phyloP scores from a whole-genome alignment of 106 monocot genomes.

The Posidonia australis region DNA sequence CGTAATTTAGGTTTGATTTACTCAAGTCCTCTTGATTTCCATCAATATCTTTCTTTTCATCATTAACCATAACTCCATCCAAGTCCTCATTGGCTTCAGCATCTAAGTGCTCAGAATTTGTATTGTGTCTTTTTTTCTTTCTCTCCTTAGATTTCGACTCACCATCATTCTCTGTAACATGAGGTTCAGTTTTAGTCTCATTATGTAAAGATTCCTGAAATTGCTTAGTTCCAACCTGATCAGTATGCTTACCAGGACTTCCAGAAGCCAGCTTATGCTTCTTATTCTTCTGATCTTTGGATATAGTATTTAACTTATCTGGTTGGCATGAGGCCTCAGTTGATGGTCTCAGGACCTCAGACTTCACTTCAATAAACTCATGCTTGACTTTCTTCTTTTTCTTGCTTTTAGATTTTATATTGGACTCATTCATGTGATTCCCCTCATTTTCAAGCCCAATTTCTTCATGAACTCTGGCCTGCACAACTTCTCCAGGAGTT shows the following conservation, averaged over 20 bases:
- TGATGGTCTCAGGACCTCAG: neutral
- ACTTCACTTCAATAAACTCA: neutral
- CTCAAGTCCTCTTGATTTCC: neutral
- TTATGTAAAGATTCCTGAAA: neutral
- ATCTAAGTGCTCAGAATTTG: neutral
- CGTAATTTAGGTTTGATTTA: neutral
- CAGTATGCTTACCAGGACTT: neutral
- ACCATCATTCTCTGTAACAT: neutral
- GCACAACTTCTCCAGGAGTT: neutral
- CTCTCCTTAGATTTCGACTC: neutral
- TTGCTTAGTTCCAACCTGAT: neutral
- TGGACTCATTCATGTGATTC: neutral
- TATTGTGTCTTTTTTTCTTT: neutral
- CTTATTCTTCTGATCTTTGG: slow-evolving; percentile 1
- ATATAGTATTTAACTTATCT: neutral
- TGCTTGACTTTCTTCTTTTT: slow-evolving; percentile 9
- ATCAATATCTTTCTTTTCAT: neutral
- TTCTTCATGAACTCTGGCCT: neutral
- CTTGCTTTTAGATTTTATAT: slow-evolving; percentile 3
- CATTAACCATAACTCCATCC: neutral
- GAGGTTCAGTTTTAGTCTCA: neutral
- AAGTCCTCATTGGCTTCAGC: neutral
- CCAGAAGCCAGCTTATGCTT: neutral
- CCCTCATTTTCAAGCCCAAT: neutral
- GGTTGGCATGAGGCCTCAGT: neutral